Conservation (phyloP, 176 grass and related monocot species). For the Carex kokanica region DNA sequence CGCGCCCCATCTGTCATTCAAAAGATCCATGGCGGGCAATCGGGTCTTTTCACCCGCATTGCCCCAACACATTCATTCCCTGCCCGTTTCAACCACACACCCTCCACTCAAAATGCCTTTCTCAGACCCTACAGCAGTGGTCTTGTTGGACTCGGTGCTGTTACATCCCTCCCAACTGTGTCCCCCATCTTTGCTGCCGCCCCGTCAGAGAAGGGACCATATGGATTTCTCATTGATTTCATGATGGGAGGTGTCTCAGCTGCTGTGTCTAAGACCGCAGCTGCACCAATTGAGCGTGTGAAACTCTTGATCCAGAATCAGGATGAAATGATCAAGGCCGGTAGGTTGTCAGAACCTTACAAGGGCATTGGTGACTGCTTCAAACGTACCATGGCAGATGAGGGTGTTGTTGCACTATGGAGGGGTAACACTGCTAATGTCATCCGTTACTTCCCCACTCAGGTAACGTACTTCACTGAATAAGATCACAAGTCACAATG, state of each 20-base stretch:
- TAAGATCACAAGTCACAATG: background rate
- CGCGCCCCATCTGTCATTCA: conserved; percentile 21
- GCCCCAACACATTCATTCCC: conserved; percentile 21
- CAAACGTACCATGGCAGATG: background rate
- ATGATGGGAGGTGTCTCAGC: too few species aligned
- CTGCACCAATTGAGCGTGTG: too few species aligned
- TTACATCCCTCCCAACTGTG: conserved; percentile 11
- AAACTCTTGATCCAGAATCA: too few species aligned
- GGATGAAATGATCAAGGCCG: too few species aligned
- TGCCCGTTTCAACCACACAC: conserved; percentile 28
- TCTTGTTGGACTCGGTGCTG: conserved; percentile 1
- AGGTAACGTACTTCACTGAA: conserved; percentile 22
- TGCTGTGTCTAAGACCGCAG: too few species aligned
- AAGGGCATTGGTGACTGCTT: too few species aligned
- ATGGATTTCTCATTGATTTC: background rate
- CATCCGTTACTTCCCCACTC: conserved; percentile 61
- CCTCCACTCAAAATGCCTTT: background rate
- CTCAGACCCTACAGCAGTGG: conserved; percentile 28
- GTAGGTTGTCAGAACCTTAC: too few species aligned
- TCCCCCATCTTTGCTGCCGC: background rate
- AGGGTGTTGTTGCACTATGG: conserved; percentile 46
- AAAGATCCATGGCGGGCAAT: conserved; percentile 39
- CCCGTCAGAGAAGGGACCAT: too few species aligned
- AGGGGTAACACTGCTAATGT: conserved; percentile 69
- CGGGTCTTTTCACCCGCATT: conserved; percentile 30